Evolutionary conservation across 768 basidiomycete species (phyloP).

Genomic region (Pleurotus citrinopileatus): DNA sequence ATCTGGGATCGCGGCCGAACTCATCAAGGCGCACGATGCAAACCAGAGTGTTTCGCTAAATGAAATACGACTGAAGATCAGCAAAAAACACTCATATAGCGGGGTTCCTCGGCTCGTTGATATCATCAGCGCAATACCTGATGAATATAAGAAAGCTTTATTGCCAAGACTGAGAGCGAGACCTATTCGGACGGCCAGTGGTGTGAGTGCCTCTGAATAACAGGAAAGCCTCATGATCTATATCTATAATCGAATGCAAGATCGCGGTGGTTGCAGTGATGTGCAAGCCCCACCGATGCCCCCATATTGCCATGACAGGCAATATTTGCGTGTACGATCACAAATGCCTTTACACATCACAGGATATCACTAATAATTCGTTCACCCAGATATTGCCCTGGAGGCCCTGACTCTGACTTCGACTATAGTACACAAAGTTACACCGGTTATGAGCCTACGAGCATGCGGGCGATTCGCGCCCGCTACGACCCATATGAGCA

Average conservation of each 20-base stretch:
- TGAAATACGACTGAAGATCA: slow-evolving; percentile 79
- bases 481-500: slow-evolving; percentile 96
- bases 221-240: too few species aligned
- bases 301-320: slow-evolving; percentile 99
- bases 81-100: slow-evolving; percentile 85
- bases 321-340: slow-evolving; percentile 93
- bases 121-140: slow-evolving; percentile 97
- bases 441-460: slow-evolving; percentile 95
- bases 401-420: slow-evolving; percentile 98
- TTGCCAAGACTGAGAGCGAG: slow-evolving; percentile 88
- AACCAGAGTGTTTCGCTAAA: slow-evolving; percentile 83
- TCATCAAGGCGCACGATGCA: slow-evolving; percentile 84
- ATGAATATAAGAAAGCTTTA: slow-evolving; percentile 92
- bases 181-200: slow-evolving; percentile 95
- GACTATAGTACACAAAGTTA: slow-evolving; percentile 99
- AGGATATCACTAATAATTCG: background rate
- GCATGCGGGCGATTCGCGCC: slow-evolving; percentile 98
- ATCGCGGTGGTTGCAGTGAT: slow-evolving; percentile 99
- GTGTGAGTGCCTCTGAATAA: too few species aligned
- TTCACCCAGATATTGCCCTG: slow-evolving; percentile 82
- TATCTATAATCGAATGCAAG: too few species aligned
- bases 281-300: slow-evolving; percentile 99
- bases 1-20: slow-evolving; percentile 90
- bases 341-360: background rate
- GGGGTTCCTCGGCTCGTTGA: slow-evolving; percentile 93